These are phyloP conservation scores for Grosmannia clavigera DNA, from an alignment of 2,329 filamentous ascomycete species.

Conservation along the genomic window DNA sequence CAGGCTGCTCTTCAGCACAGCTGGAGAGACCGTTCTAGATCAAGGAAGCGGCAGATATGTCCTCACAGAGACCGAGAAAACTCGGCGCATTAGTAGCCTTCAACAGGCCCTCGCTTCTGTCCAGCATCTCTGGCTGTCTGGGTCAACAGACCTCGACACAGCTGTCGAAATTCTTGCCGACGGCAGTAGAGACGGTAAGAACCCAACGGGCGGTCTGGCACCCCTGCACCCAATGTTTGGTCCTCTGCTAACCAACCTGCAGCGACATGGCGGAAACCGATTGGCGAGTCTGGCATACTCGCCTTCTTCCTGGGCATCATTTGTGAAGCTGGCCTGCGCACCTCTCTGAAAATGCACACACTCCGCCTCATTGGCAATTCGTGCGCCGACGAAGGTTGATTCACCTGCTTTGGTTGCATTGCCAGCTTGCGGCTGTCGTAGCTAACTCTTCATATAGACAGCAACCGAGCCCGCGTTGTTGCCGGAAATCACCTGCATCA, in stretches of 20 bases:
- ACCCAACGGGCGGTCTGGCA: neutral
- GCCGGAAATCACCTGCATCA: slow-evolving; percentile 31
- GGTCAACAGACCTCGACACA: slow-evolving; percentile 28
- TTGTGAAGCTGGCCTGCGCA: slow-evolving; percentile 23
- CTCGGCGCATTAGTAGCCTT: slow-evolving; percentile 17
- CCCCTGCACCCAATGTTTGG: neutral
- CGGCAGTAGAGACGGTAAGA: slow-evolving; percentile 41
- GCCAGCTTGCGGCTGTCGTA: neutral
- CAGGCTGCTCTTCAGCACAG: slow-evolving; percentile 5
- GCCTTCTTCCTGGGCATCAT: slow-evolving; percentile 41
- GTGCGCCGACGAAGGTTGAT: slow-evolving; percentile 44
- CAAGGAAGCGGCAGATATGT: neutral
- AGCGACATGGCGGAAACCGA: slow-evolving; percentile 44
- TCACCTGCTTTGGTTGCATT: neutral
- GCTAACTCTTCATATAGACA: slow-evolving; percentile 27
- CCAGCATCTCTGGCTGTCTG: slow-evolving; percentile 27
- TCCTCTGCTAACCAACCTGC: neutral
- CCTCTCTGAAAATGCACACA: slow-evolving; percentile 37
- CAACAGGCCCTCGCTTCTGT: slow-evolving; percentile 25
- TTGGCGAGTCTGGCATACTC: slow-evolving; percentile 46
- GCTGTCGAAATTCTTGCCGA: slow-evolving; percentile 41
- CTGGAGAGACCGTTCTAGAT: neutral
- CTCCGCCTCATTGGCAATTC: slow-evolving; percentile 49
- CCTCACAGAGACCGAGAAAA: neutral
- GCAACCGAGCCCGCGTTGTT: slow-evolving; percentile 45